Percentiles rank a stretch among this genome's conserved stretches.
Conservation (phyloP, 371 early-diverging fungal genomes). For the Basidiobolus meristosporus region DNA sequence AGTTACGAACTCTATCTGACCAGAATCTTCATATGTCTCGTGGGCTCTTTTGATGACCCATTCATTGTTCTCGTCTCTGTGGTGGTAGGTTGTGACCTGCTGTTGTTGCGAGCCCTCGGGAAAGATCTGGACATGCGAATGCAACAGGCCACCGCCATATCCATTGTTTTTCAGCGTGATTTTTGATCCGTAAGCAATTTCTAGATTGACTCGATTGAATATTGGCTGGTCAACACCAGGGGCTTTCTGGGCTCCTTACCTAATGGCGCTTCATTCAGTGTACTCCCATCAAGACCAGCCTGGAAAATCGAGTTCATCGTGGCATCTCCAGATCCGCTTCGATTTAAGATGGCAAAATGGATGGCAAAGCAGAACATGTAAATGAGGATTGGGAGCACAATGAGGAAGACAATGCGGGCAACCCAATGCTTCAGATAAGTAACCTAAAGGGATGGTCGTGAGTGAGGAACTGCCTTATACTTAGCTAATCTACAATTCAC, state of each 20-base stretch:
- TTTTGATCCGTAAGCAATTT: conserved; percentile 85
- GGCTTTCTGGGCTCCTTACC: background rate
- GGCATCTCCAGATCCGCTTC: conserved; percentile 87
- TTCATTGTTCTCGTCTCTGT: conserved; percentile 94
- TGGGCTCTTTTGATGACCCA: conserved; percentile 39
- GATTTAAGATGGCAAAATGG: conserved; percentile 83
- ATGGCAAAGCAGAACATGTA: conserved; percentile 80
- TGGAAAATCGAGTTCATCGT: conserved; percentile 98
- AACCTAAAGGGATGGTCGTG: conserved; percentile 19
- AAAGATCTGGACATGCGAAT: conserved; percentile 91
- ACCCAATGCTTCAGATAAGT: conserved; percentile 56
- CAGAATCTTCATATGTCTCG: conserved; percentile 7
- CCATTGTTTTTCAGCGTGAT: conserved; percentile 78
- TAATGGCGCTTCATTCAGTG: conserved; percentile 60
- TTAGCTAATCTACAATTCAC: background rate
- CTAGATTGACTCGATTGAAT: conserved; percentile 12
- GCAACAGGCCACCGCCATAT: conserved; percentile 87
- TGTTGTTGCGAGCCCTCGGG: conserved; percentile 90
- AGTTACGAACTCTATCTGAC: conserved; percentile 31
- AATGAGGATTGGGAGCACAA: conserved; percentile 68
- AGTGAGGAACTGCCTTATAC: background rate
- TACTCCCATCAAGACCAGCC: conserved; percentile 73
- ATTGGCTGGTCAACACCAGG: no score
- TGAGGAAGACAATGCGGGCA: conserved; percentile 60
- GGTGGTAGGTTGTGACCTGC: conserved; percentile 96